A percentile compares a stretch with the other conserved stretches of the same genome.
Evolutionary conservation across 2,329 filamentous ascomycete genomes (phyloP).

Genomic region (Alternaria ethzedia): DNA sequence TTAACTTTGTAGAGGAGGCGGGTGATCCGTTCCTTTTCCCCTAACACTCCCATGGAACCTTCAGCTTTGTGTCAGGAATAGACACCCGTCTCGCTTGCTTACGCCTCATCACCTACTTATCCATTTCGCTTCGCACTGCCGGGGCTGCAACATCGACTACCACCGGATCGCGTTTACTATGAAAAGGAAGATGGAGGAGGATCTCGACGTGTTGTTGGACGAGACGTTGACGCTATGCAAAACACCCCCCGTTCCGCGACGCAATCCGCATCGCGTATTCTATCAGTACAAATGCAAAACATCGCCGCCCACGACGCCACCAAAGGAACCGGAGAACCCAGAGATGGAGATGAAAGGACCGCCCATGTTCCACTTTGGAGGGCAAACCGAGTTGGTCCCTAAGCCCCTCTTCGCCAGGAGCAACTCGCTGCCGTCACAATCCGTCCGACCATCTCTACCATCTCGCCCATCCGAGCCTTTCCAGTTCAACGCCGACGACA

Average conservation of each 20-base stretch:
- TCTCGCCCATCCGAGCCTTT: conserved; percentile 6
- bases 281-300: conserved; percentile 18
- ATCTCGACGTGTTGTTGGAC: conserved; percentile 18
- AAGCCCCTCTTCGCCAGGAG: conserved; percentile 36
- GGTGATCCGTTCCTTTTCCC: conserved; percentile 25
- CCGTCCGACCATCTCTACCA: conserved; percentile 8
- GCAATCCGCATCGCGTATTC: conserved; percentile 20
- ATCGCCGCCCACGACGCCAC: conserved; percentile 14
- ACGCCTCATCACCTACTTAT: not conserved
- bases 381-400: conserved; percentile 23
- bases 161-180: conserved; percentile 6
- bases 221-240: conserved; percentile 17
- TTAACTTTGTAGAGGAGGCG: conserved; percentile 19
- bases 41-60: conserved; percentile 27
- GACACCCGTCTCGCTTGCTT: conserved; percentile 17
- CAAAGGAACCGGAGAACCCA: conserved; percentile 4
- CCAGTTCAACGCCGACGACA: conserved; percentile 1
- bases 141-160: conserved; percentile 7
- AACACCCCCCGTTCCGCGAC: conserved; percentile 24
- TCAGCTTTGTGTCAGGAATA: conserved; percentile 23
- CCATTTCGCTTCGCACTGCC: conserved; percentile 5
- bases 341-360: conserved; percentile 15
- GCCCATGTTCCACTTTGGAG: conserved; percentile 13
- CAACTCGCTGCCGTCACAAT: conserved; percentile 21
- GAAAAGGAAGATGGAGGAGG: conserved; percentile 16